These are phyloP conservation scores for Diaporthe citri DNA, from an alignment of 2,329 filamentous ascomycete genomes.

Conservation along the genomic window DNA sequence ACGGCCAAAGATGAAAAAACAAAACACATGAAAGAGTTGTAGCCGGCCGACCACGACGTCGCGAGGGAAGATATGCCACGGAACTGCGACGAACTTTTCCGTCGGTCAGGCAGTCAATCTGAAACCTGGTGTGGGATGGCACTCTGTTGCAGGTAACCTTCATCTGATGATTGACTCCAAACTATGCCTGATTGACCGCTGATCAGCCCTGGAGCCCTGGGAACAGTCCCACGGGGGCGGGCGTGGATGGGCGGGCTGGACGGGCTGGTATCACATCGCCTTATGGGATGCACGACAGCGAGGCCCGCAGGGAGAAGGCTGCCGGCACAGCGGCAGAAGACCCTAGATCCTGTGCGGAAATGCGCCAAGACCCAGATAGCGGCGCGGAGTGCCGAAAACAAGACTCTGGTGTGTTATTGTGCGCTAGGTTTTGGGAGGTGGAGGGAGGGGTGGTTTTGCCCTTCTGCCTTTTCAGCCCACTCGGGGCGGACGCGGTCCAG, in stretches of 20 bases:
- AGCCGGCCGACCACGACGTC: neutral
- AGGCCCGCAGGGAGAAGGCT: neutral
- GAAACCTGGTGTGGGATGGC: constrained; percentile 17
- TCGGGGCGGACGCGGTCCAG: constrained; percentile 3
- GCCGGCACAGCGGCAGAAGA: constrained; percentile 24
- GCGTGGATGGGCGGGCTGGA: constrained; percentile 1
- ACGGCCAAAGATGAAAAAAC: neutral
- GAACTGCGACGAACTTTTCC: constrained; percentile 10
- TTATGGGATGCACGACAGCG: constrained; percentile 7
- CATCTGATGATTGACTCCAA: constrained; percentile 11
- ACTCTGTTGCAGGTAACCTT: constrained; percentile 3
- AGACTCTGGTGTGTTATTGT: neutral
- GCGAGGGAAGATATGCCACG: neutral
- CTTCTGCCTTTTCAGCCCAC: constrained; percentile 5
- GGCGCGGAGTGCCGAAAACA: constrained; percentile 24
- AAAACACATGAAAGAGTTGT: neutral
- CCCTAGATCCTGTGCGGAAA: constrained; percentile 1
- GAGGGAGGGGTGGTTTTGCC: neutral
- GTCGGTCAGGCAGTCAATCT: constrained; percentile 14
- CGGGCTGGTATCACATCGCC: neutral
- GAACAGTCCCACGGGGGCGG: neutral
- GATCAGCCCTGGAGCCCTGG: constrained; percentile 21
- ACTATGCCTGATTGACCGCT: neutral
- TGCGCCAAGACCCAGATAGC: constrained; percentile 21
- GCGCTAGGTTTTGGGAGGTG: neutral